phyloP scores from a whole-genome alignment of 1,139 yeast species.

The Arxiozyma heterogenica region DNA sequence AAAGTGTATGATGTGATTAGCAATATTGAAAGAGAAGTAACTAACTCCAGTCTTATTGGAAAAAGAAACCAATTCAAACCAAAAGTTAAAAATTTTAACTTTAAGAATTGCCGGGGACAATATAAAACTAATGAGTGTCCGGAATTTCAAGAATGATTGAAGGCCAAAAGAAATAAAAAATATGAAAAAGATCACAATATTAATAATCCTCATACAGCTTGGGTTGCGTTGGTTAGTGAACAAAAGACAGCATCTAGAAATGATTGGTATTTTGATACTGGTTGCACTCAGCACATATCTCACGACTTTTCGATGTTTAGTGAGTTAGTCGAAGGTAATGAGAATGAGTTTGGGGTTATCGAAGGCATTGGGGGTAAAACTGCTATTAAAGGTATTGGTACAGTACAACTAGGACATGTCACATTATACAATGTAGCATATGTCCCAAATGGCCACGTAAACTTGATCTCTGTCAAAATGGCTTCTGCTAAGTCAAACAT shows the following conservation, averaged over 20 bases:
- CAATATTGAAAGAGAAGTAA: neutral
- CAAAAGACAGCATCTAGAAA: neutral
- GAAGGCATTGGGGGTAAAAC: neutral
- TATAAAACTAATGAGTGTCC: neutral
- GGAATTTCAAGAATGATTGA: neutral
- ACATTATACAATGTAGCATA: slow-evolving; percentile 1
- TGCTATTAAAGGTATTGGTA: neutral
- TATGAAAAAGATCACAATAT: too few species aligned
- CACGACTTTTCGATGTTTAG: neutral
- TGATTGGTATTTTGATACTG: neutral
- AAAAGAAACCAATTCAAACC: too few species aligned
- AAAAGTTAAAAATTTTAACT: too few species aligned
- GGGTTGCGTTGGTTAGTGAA: neutral
- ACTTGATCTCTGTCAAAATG: slow-evolving; percentile 1
- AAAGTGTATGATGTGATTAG: neutral
- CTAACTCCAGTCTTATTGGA: neutral
- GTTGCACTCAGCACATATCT: neutral
- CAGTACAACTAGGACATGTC: neutral
- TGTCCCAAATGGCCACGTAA: neutral
- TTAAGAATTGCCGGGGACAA: neutral
- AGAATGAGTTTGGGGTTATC: neutral
- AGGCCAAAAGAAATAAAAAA: too few species aligned
- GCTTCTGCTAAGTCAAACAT: neutral
- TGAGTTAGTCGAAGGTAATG: neutral
- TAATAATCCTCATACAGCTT: neutral